phyloP scores from a whole-genome alignment of 1,284 basidiomycete genomes.

The Mycosarcoma mackinlayi region DNA sequence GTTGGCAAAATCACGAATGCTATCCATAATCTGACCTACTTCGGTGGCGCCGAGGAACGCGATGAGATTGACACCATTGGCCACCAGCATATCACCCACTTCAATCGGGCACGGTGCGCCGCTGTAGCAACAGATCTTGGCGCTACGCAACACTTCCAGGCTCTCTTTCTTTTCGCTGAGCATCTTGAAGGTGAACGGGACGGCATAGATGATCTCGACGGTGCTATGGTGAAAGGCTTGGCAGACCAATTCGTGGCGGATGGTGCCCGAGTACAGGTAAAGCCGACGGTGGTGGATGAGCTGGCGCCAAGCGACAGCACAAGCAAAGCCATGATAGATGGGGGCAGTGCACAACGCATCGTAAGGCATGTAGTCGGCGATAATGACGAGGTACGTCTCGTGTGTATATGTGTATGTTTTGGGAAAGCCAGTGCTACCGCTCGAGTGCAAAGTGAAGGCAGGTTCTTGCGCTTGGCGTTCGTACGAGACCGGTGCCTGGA shows the following conservation, averaged over 20 bases:
- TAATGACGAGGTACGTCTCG: conserved; percentile 19
- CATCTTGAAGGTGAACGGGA: conserved; percentile 71
- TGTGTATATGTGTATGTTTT: conserved; percentile 42
- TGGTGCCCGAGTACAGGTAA: conserved; percentile 34
- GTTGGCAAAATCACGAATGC: conserved; percentile 71
- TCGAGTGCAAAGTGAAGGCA: conserved; percentile 41
- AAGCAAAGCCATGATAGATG: conserved; percentile 46
- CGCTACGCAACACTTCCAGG: conserved; percentile 69
- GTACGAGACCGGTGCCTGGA: conserved; percentile 12
- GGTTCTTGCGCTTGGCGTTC: conserved; percentile 17
- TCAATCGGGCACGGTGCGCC: conserved; percentile 71
- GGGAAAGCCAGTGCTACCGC: conserved; percentile 50
- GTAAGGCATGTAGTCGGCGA: conserved; percentile 26
- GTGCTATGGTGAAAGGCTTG: conserved; percentile 13
- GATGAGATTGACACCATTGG: conserved; percentile 73
- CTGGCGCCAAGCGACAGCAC: conserved; percentile 33
- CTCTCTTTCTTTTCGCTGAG: conserved; percentile 74
- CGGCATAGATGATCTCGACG: conserved; percentile 64
- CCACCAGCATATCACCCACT: conserved; percentile 73
- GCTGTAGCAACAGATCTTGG: conserved; percentile 73
- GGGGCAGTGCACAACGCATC: conserved; percentile 36
- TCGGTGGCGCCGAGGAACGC: conserved; percentile 72
- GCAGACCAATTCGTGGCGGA: conserved; percentile 22
- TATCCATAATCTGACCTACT: conserved; percentile 69
- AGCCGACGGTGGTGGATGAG: conserved; percentile 20